Percentiles rank a stretch among this genome's conserved stretches.
Conservation (phyloP, 2,329 filamentous ascomycete genomes). For the Clonostachys rhizophaga region DNA sequence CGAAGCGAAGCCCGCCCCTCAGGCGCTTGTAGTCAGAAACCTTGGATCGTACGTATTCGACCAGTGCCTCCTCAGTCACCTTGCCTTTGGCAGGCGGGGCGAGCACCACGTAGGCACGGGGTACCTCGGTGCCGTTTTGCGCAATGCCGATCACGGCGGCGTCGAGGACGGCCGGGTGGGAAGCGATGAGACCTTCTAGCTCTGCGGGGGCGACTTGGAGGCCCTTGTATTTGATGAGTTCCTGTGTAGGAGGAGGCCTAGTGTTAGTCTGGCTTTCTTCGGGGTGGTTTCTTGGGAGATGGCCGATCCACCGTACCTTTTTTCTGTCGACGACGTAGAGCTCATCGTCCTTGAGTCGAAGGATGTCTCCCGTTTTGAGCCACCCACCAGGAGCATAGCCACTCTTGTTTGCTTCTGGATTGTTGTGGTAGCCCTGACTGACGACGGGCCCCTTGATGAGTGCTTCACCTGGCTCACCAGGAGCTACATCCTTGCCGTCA, state of each 20-base stretch:
- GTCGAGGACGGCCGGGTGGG: constrained; percentile 40
- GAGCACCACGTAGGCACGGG: constrained; percentile 32
- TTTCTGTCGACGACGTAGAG: constrained; percentile 80
- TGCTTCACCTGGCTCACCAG: constrained; percentile 49
- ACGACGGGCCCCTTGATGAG: constrained; percentile 68
- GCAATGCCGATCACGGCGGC: constrained; percentile 58
- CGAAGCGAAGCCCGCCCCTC: constrained; percentile 61
- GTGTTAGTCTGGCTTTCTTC: constrained; percentile 9
- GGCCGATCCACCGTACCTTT: constrained; percentile 37
- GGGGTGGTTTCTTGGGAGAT: background rate
- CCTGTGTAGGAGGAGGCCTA: constrained; percentile 31
- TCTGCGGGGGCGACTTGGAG: constrained; percentile 65
- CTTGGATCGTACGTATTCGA: constrained; percentile 13
- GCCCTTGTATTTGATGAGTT: constrained; percentile 53
- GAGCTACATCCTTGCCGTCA: constrained; percentile 27
- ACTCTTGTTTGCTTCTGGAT: constrained; percentile 58
- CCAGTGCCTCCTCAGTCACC: constrained; percentile 15
- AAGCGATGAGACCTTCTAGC: constrained; percentile 42
- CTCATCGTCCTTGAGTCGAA: constrained; percentile 63
- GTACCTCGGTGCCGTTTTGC: constrained; percentile 37
- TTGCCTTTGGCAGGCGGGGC: constrained; percentile 11
- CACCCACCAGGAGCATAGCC: constrained; percentile 51
- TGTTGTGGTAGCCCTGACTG: constrained; percentile 68
- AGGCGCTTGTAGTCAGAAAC: constrained; percentile 58
- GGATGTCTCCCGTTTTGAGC: constrained; percentile 79